These are phyloP conservation scores for Solanum ahanhuiri DNA, from an alignment of 257 asterid species.

Conservation along the genomic window DNA sequence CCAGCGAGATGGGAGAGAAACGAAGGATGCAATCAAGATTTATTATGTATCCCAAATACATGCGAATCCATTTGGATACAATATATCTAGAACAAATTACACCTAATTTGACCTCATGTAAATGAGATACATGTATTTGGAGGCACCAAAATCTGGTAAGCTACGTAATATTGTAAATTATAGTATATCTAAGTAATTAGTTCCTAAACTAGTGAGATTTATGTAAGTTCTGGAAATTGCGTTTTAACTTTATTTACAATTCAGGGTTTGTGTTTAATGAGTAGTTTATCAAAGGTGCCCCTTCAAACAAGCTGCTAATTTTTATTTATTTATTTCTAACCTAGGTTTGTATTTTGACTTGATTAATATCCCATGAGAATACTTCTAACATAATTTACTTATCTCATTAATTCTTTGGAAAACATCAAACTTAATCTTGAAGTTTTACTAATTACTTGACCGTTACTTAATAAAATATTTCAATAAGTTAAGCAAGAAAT, in stretches of 20 bases:
- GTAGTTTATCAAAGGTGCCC: neutral
- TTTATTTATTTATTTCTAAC: neutral
- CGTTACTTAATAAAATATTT: neutral
- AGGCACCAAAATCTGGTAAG: neutral
- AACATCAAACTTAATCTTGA: neutral
- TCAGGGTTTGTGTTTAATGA: neutral
- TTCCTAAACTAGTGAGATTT: neutral
- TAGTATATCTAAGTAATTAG: too few species aligned
- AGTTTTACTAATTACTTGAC: neutral
- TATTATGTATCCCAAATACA: neutral
- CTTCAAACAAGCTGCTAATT: neutral
- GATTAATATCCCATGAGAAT: neutral
- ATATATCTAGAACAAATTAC: too few species aligned
- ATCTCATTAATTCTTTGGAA: neutral
- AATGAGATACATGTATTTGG: too few species aligned
- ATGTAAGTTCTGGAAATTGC: rapidly evolving
- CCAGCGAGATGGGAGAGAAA: neutral
- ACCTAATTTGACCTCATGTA: neutral
- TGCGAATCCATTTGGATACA: too few species aligned
- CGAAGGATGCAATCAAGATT: too few species aligned
- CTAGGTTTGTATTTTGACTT: neutral
- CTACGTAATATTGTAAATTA: neutral
- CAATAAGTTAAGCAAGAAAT: neutral
- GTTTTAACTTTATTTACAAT: neutral
- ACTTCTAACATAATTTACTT: neutral